Evolutionary conservation across 805 yeast species (phyloP), one percentile per base, ranked within the genome.

Genomic region (Yamadazyma takamatsuzukensis): DNA sequence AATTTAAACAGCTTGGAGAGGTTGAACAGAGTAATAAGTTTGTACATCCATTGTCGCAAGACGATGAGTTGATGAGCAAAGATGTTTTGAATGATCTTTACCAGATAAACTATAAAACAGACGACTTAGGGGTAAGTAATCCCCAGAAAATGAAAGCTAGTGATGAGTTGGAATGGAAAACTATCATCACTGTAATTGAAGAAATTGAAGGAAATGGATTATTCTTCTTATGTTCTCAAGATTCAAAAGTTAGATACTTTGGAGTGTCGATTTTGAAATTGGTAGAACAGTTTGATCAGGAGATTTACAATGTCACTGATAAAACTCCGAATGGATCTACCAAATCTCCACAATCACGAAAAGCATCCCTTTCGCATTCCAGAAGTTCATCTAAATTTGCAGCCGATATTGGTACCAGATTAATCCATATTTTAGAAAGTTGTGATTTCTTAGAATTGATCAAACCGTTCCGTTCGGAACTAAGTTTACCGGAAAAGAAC

Each of bases 181-280:
- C 78, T 29, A 78, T 87, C 12, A 78, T 86, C 41, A 83, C 96
- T 0, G 82, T 84, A 0, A 80, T 93, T 29, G 97, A 93, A 56
- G 97, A 90, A 41, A 85, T 90, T 7, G 98, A 93, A 57, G 97
- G 98, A 0, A 86, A 89, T 51, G 99, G 96, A 0, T 59, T 93
- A 18, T 93, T 86, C 49, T 90, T 94, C 50, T 63, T 93, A 15
- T 85, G 96, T 48, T 85, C 96, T 1, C 94, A 88, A 45, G 96
- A 88, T 51, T 70, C 82, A 26, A 68, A 74, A 15, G 73, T 86
- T 9, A 68, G 99, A 33, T 78, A 77, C 38, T 60, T 80, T 29
- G 97, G 95, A 0, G 66, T 89, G 2, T 71, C 81, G 5, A 80
- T 94, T 6, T 58, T 93, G 37, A 72, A 79, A 47, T 66, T 89